Percentiles rank a stretch among this genome's conserved stretches.
Evolutionary conservation across 305 asterid genomes (phyloP).

Genomic region (Fraxinus albicans): DNA sequence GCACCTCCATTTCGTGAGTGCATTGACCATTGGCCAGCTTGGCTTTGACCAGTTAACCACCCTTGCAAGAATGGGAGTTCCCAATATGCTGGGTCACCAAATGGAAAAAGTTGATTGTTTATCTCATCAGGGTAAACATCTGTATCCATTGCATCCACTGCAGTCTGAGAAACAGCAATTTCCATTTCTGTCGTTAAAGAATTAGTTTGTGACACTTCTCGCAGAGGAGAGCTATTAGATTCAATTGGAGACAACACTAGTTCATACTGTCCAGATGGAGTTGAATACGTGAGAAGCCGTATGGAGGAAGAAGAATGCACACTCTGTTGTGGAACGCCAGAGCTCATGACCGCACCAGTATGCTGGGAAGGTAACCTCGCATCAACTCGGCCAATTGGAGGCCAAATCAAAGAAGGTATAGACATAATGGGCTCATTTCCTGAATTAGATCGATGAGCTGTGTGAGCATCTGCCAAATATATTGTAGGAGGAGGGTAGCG

Average conservation of each 20-base stretch:
- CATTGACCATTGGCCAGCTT: constrained; percentile 64
- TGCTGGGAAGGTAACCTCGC: constrained; percentile 42
- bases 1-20: constrained; percentile 57
- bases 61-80: constrained; percentile 95
- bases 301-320: constrained; percentile 67
- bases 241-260: constrained; percentile 75
- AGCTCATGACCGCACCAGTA: constrained; percentile 42
- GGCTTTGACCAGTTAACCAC: constrained; percentile 96
- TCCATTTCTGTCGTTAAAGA: constrained; percentile 45
- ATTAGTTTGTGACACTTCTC: constrained; percentile 55
- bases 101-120: constrained; percentile 65
- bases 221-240: constrained; percentile 46
- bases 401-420: constrained; percentile 72
- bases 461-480: constrained; percentile 71
- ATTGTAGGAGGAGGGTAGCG: constrained; percentile 93
- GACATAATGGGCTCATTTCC: constrained; percentile 77
- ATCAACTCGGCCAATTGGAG: constrained; percentile 62
- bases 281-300: constrained; percentile 79
- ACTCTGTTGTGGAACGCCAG: constrained; percentile 51
- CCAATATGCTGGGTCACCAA: constrained; percentile 84
- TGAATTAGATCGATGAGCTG: constrained; percentile 53
- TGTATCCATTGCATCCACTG: constrained; percentile 69
- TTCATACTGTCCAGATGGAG: constrained; percentile 88
- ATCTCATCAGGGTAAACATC: constrained; percentile 62
- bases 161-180: constrained; percentile 46